Evolutionary conservation across 2,329 filamentous ascomycete genomes (phyloP), one percentile per base, ranked within the genome.

Genomic region (Verticillium albo-atrum): DNA sequence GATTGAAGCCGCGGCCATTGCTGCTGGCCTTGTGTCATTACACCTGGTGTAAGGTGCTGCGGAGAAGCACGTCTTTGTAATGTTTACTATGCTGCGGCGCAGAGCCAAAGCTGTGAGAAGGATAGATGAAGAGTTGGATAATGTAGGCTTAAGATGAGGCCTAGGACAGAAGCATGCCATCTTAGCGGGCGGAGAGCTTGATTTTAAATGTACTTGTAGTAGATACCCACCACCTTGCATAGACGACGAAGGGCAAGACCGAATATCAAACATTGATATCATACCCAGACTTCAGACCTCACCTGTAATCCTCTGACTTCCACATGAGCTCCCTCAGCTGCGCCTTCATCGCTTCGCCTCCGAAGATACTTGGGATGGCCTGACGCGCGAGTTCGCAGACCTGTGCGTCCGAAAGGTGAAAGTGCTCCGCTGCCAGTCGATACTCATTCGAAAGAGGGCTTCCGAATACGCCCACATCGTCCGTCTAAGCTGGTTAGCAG

Each of bases 381-480:
- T 83, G 82, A 55, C 81, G 79, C n/a, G 84, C 85, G 23, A 94
- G 72, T 0, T 71, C 70, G 58, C 85, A 77, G 1, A 83, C 75
- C 17, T 80, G 76, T 5, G 68, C 60, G 3, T 69, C 70, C 14
- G 67, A 69, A 6, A 95, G 77, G 0, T 73, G 70, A 67, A 95
- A 95, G 68, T 93, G 86, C 64, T 87, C 73, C 1, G 89, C 86
- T 3, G 89, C 89, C 2, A 95, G 82, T 7, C 79, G 75, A 71
- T 93, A 94, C 71, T 96, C 91, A 65, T 92, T 87, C 1, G 89
- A 92, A 4, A 93, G 73, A 0, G 84, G 80, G 68, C 89, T 93
- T 55, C 87, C 88, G 67, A 95, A 95, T 25, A 95, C 85, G 2
- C 90, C 91, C 10, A 94, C 88, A 67, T 95, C 90, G 69, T 95